Evolutionary conservation across 192 early-diverging fungal genomes (phyloP), one percentile per base, ranked within the genome.

Genomic region (Coemansia sp.): DNA sequence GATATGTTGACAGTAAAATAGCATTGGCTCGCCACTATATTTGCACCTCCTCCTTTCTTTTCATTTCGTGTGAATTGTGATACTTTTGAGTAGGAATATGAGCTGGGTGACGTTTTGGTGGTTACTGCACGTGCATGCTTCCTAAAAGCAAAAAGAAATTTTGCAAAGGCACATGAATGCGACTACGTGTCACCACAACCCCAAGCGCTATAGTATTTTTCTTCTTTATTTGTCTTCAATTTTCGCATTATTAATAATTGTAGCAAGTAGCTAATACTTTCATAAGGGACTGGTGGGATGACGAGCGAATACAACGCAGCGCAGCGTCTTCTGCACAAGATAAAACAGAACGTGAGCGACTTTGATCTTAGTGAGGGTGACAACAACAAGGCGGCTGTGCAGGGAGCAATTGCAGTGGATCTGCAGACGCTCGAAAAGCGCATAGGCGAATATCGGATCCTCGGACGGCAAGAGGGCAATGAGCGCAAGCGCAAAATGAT

Each of bases 251-350:
- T 1, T 37, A 37, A 37, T 1, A 7, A 1, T 37, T 37, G 35
- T 37, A n/a, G n/a, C n/a, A n/a, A n/a, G n/a, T n/a, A n/a, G n/a
- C n/a, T 37, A 37, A 37, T 37, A 37, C 12, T 6, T 6, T 10
- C 5, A 37, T 37, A 37, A 7, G 35, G 12, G 35, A 37, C 12
- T 3, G 8, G 35, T 6, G 35, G 7, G 35, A 78, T 80, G 78
- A 74, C 78, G 2, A 81, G 78, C 78, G 78, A 81, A 49, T 81
- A 81, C 56, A 81, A 81, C 60, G 72, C 78, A 12, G 78, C 78
- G 23, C 78, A 81, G 60, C 78, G 78, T 25, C 63, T 75, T 63
- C 66, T 81, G 72, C 78, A 81, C 70, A 68, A 68, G 59, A 53
- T 81, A 37, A 81, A 81, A 66, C 69, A 81, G 63, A 69, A 64